phyloP scores from a whole-genome alignment of 306 rosid genomes.

The Trifolium subterraneum region DNA sequence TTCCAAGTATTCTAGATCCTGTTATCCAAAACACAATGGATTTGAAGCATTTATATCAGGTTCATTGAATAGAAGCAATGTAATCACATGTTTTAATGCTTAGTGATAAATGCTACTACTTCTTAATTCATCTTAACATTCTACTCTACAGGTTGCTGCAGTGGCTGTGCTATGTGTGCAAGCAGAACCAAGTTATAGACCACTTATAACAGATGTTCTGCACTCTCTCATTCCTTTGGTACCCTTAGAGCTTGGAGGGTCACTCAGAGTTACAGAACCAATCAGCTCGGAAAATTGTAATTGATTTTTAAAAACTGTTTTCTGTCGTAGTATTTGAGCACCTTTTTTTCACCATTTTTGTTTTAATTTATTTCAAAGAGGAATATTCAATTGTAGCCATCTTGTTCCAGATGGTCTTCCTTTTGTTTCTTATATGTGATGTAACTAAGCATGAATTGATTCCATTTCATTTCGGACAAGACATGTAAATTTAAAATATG shows the following conservation, averaged over 20 bases:
- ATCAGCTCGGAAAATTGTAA: constrained; percentile 36
- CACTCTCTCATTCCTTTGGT: constrained; percentile 94
- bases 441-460: constrained; percentile 11
- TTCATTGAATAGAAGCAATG: constrained; percentile 38
- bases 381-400: constrained; percentile 23
- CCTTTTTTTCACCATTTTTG: not conserved
- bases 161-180: constrained; percentile 95
- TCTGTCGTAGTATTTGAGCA: constrained; percentile 23
- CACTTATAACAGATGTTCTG: constrained; percentile 81
- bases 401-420: constrained; percentile 12
- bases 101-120: constrained; percentile 1
- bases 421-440: not conserved
- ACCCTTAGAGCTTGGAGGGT: constrained; percentile 82
- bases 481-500: not conserved
- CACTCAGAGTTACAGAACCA: constrained; percentile 70
- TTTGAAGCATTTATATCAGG: constrained; percentile 94
- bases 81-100: constrained; percentile 20
- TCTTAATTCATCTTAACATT: constrained; percentile 31
- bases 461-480: not conserved
- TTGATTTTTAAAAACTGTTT: constrained; percentile 27
- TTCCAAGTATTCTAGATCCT: constrained; percentile 79
- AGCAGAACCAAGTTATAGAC: constrained; percentile 91
- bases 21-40: constrained; percentile 84
- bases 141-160: constrained; percentile 84
- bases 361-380: constrained; percentile 11